Evolutionary conservation across 2,329 filamentous ascomycete species (phyloP), one percentile per base, ranked within the genome.

Genomic region (Penicillium brasilianum): DNA sequence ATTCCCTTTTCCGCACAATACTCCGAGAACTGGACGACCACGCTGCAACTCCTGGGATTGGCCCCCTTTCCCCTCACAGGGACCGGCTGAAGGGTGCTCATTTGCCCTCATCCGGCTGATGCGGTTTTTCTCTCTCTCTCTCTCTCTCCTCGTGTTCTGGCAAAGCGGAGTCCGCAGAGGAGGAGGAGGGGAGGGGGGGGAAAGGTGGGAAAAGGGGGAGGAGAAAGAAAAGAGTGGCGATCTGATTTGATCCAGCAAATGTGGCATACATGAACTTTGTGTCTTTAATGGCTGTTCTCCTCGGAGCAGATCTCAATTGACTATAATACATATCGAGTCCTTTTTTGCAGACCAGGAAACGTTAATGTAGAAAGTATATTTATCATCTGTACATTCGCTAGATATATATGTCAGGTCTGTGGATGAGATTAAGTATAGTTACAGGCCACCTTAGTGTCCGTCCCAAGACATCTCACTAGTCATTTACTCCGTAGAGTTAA

Each of bases 41-140:
- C 34, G 37, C 30, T 43, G 39, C 32, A 30, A 37, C 25, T 39
- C 37, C 62, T 62, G 55, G 25, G 64, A 32, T 68, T 69, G 66
- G 64, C 66, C 66, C 67, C 67, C 65, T 61, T 64, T 67, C 52
- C 66, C 67, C 67, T 58, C 59, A 58, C 55, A 43, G 39, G 39
- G 28, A 50, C 66, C 58, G 66, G 66, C 64, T 66, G 65, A 64
- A 56, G 61, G 58, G 60, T 66, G 56, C 60, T 41, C 51, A 49
- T 60, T 63, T 62, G 63, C 55, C 59, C 41, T 57, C 52, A 52
- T 62, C 59, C 58, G 63, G 61, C 57, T 67, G 66, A 66, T 67
- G 57, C 36, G 55, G 25, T 34, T 39, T 61, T 59, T 59, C 46
- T 34, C 8, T 25, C 25, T 18, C 16, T 49, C 25, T 22, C 14